phyloP scores from a whole-genome alignment of 805 yeast genomes.

The Kodamaea kakaduensis region DNA sequence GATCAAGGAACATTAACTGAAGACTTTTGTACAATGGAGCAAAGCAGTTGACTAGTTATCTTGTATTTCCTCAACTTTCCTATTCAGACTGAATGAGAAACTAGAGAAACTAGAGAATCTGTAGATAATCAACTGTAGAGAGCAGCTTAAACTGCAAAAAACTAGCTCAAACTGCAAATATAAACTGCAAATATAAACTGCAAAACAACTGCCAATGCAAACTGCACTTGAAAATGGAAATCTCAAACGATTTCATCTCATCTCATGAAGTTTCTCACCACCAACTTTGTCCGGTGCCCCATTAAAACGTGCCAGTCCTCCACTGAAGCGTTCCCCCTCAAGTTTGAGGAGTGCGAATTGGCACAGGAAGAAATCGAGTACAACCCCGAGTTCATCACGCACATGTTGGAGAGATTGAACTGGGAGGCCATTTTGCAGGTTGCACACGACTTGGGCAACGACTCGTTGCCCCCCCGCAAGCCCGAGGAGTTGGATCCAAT shows the following conservation, averaged over 20 bases:
- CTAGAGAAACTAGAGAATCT: background rate
- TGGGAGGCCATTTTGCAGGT: slow-evolving; percentile 84
- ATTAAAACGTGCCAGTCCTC: slow-evolving; percentile 75
- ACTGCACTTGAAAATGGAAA: too few species aligned
- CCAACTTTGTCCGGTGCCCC: slow-evolving; percentile 94
- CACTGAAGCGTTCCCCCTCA: slow-evolving; percentile 75
- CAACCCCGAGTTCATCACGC: slow-evolving; percentile 72
- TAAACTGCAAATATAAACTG: too few species aligned
- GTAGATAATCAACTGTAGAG: background rate
- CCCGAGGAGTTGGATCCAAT: slow-evolving; percentile 56
- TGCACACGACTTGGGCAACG: slow-evolving; percentile 57
- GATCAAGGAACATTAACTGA: too few species aligned
- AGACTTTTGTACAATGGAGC: too few species aligned
- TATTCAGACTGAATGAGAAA: too few species aligned
- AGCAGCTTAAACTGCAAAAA: too few species aligned
- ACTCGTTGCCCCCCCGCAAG: slow-evolving; percentile 37
- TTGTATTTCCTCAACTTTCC: too few species aligned
- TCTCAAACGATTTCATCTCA: too few species aligned
- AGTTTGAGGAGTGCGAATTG: slow-evolving; percentile 62
- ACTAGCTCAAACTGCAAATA: too few species aligned
- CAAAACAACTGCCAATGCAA: too few species aligned
- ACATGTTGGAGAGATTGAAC: slow-evolving; percentile 76
- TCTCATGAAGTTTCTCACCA: slow-evolving; percentile 96
- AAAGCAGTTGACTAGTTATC: too few species aligned
- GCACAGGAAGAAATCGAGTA: slow-evolving; percentile 77